Conservation (phyloP, 192 early-diverging fungal species). For the Gryganskiella cystojenkinii region DNA sequence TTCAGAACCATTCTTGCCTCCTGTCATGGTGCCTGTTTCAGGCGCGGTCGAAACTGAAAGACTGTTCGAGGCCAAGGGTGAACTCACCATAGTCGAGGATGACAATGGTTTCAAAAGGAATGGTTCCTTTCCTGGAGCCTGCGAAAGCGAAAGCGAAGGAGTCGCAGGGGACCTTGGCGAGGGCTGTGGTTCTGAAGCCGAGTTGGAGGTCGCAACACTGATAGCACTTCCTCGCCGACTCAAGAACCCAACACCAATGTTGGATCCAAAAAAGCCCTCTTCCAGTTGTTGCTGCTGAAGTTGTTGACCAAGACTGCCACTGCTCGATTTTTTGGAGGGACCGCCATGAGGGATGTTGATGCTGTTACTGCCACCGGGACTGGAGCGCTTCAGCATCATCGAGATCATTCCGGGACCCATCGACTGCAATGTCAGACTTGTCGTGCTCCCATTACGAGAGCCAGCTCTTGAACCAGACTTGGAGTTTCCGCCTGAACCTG, state of each 20-base stretch:
- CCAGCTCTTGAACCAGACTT: slow-evolving; percentile 33
- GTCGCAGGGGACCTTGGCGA: too few species aligned
- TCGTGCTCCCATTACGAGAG: slow-evolving; percentile 41
- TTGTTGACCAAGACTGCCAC: not conserved
- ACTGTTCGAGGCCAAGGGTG: too few species aligned
- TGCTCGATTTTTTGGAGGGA: not conserved
- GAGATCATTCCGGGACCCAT: slow-evolving; percentile 50
- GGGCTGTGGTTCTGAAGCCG: not conserved
- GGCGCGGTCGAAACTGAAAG: too few species aligned
- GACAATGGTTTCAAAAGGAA: too few species aligned
- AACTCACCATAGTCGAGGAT: too few species aligned
- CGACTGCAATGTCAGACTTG: slow-evolving; percentile 34
- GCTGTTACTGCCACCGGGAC: slow-evolving; percentile 15
- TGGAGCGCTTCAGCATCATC: slow-evolving; percentile 48
- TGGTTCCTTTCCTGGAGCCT: too few species aligned
- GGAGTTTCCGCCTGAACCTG: slow-evolving; percentile 28
- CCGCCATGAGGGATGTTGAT: not conserved
- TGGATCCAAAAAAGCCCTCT: slow-evolving; percentile 1
- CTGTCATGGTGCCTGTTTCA: not conserved
- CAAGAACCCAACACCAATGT: not conserved
- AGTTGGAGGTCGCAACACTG: slow-evolving; percentile 3
- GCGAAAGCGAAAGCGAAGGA: not conserved
- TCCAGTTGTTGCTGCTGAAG: slow-evolving; percentile 3
- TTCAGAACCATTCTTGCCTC: not conserved
- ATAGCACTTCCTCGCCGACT: slow-evolving; percentile 30